Evolutionary conservation across 2,329 filamentous ascomycete genomes (phyloP), one percentile per base, ranked within the genome.

Genomic region (Diplodia sapinea): DNA sequence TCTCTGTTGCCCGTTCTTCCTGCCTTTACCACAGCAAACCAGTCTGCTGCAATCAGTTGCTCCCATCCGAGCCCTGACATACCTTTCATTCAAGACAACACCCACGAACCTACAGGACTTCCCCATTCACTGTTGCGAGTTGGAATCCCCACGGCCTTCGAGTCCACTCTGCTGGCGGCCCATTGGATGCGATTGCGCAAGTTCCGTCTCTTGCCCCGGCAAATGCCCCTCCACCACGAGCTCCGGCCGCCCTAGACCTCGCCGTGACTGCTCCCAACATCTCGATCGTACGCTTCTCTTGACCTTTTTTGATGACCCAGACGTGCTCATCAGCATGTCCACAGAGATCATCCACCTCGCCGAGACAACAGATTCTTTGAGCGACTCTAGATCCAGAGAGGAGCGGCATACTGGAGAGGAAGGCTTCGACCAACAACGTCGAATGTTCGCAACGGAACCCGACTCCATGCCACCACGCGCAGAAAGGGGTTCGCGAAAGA

Each of bases 301-400:
- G 43, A 51, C n/a, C 6, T 38, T 13, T n/a, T 51, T 6, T 63
- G 47, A 13, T 51, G 59, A 51, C 59, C 23, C n/a, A 26, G 47
- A 51, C 31, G 50, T 51, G 59, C 59, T 63, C 47, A 63, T 51
- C n/a, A 38, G 59, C 59, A 63, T 31, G 59, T 63, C 59, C 31
- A 51, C 47, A 63, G 59, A 63, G 47, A 51, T 38, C 59, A 38
- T 26, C 59, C 47, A 26, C 31, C 23, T 8, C 26, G 26, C 23
- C 26, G 31, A 62, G 23, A 29, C n/a, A 38, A 20, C 17, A 33
- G 31, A 56, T 2, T 3, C 31, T 56, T 20, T 17, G n/a, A 23
- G 20, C 54, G 33, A 38, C 7, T 4, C 13, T n/a, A 11, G 5
- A 3, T 38, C 6, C 31, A 9, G n/a, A 15, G n/a, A 12, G 15